Conservation (phyloP, 495 filamentous ascomycete species). For the Aspergillus campestris region DNA sequence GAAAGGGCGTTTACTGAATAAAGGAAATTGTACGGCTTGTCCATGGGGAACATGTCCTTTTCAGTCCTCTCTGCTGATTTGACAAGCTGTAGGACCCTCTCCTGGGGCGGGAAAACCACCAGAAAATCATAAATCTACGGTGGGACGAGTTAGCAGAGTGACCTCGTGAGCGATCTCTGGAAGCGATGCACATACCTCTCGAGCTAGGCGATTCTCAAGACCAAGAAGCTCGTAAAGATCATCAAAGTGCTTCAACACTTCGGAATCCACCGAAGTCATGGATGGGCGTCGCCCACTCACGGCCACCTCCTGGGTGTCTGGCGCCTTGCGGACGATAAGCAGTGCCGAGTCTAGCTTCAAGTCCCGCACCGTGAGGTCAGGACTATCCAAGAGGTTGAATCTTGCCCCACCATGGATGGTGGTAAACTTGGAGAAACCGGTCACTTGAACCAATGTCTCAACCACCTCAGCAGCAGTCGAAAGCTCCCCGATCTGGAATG, state of each 20-base stretch:
- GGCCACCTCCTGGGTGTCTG: constrained; percentile 27
- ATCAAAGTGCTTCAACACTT: constrained; percentile 78
- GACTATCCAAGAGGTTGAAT: constrained; percentile 35
- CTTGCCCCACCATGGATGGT: constrained; percentile 43
- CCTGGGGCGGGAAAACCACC: constrained; percentile 61
- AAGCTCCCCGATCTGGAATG: constrained; percentile 53
- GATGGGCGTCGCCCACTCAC: constrained; percentile 21
- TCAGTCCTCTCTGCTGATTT: constrained; percentile 44
- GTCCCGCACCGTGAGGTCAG: constrained; percentile 28
- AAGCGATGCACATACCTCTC: constrained; percentile 41
- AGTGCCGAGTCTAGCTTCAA: constrained; percentile 49
- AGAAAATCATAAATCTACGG: constrained; percentile 66
- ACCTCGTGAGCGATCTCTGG: neutral
- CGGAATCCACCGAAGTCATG: constrained; percentile 52
- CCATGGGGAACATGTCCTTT: constrained; percentile 54
- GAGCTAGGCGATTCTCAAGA: constrained; percentile 64
- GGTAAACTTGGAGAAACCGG: constrained; percentile 62
- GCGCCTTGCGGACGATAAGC: constrained; percentile 44
- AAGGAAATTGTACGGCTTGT: constrained; percentile 62
- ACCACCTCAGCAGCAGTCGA: constrained; percentile 62
- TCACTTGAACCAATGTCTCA: constrained; percentile 52
- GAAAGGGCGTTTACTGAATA: constrained; percentile 64
- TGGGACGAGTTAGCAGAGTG: constrained; percentile 4
- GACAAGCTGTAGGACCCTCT: constrained; percentile 50
- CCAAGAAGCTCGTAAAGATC: constrained; percentile 75